Evolutionary conservation across 2,329 filamentous ascomycete genomes (phyloP).

Genomic region (Tolypocladium tropicale): DNA sequence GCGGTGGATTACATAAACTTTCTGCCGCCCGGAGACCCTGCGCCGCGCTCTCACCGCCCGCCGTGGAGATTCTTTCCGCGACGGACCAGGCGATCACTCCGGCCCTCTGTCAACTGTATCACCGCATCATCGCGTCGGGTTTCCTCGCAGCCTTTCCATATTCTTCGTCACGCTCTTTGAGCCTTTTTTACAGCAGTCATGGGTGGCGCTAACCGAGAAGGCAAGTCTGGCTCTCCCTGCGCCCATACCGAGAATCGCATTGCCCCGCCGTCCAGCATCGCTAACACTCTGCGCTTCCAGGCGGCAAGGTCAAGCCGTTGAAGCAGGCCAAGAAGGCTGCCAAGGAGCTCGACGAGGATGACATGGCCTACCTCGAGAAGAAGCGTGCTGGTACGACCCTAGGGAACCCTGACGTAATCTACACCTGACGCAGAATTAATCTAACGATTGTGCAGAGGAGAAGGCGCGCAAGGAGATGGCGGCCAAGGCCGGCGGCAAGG

Average conservation of each 20-base stretch:
- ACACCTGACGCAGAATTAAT: neutral
- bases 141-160: neutral
- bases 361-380: constrained; percentile 73
- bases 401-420: neutral
- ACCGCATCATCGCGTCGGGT: neutral
- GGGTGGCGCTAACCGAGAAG: constrained; percentile 30
- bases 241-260: neutral
- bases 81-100: neutral
- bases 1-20: neutral
- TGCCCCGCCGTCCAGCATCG: neutral
- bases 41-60: neutral
- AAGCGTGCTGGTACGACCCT: constrained; percentile 63
- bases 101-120: neutral
- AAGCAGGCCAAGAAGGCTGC: constrained; percentile 82
- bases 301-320: constrained; percentile 74
- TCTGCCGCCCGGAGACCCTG: constrained; percentile 1
- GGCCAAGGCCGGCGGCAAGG: constrained; percentile 77
- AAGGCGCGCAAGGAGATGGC: constrained; percentile 78
- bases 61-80: neutral
- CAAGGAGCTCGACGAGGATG: constrained; percentile 80
- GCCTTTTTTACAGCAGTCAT: constrained; percentile 10
- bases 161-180: neutral
- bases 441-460: constrained; percentile 44
- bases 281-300: constrained; percentile 27
- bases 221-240: constrained; percentile 10